These are phyloP conservation scores for Podaxis sp. DNA, from an alignment of 768 basidiomycete genomes.

Conservation along the genomic window DNA sequence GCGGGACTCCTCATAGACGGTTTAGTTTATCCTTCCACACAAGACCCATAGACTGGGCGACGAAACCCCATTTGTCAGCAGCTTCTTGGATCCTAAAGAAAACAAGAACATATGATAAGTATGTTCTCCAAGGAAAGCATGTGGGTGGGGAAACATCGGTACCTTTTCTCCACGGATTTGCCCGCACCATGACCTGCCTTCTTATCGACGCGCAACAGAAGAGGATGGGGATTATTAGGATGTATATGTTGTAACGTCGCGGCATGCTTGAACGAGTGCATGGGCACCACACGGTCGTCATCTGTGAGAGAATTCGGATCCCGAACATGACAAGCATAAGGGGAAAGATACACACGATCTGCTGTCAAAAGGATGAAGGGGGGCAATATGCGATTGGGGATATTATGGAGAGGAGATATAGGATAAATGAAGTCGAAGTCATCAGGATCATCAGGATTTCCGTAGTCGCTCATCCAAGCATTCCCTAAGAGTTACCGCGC, in stretches of 20 bases:
- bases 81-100: conserved; percentile 66
- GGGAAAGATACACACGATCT: conserved; percentile 55
- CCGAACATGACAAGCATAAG: not conserved
- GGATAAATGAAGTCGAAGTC: conserved; percentile 86
- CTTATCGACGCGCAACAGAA: conserved; percentile 76
- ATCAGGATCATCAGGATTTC: conserved; percentile 67
- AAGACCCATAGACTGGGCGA: conserved; percentile 62
- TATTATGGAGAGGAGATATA: conserved; percentile 79
- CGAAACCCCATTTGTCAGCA: conserved; percentile 78
- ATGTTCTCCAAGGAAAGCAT: not conserved
- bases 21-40: conserved; percentile 31
- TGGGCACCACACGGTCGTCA: conserved; percentile 84
- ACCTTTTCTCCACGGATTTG: conserved; percentile 74
- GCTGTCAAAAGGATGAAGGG: conserved; percentile 79
- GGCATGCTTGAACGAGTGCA: conserved; percentile 83
- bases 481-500: conserved; percentile 41
- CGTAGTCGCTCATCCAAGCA: conserved; percentile 81
- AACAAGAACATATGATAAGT: not conserved
- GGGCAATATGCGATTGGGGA: conserved; percentile 61
- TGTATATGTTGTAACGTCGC: conserved; percentile 73
- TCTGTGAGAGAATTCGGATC: conserved; percentile 38
- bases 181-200: conserved; percentile 83
- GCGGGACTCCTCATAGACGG: not conserved
- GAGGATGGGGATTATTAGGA: conserved; percentile 67
- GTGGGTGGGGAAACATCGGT: conserved; percentile 5